Evolutionary conservation across 371 early-diverging fungal species (phyloP).

Genomic region (Mucor saturninus): DNA sequence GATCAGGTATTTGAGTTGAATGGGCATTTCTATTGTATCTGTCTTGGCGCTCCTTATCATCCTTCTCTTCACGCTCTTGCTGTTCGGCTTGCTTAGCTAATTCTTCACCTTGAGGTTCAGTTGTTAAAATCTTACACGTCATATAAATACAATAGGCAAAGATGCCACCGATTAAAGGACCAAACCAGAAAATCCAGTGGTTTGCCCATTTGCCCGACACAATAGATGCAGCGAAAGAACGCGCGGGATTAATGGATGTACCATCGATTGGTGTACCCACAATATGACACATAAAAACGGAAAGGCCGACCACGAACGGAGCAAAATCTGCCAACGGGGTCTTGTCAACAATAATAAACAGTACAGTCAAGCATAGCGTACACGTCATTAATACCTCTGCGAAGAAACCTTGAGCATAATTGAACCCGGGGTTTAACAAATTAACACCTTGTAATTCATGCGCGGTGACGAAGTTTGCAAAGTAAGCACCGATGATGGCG

Average conservation of each 20-base stretch:
- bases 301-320: slow-evolving; percentile 54
- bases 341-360: slow-evolving; percentile 54
- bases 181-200: slow-evolving; percentile 69
- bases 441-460: slow-evolving; percentile 40
- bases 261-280: slow-evolving; percentile 48
- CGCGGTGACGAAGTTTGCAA: slow-evolving; percentile 44
- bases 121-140: slow-evolving; percentile 2
- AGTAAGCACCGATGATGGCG: slow-evolving; percentile 55
- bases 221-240: slow-evolving; percentile 62
- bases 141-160: slow-evolving; percentile 25
- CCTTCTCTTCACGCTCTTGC: not conserved
- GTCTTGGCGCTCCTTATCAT: not conserved
- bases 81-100: slow-evolving; percentile 1
- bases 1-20: not conserved
- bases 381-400: slow-evolving; percentile 57
- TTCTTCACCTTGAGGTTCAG: slow-evolving; percentile 4
- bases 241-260: slow-evolving; percentile 68
- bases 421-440: slow-evolving; percentile 36
- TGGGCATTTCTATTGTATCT: not conserved
- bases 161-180: slow-evolving; percentile 31
- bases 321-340: slow-evolving; percentile 44
- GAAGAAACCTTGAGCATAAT: slow-evolving; percentile 50
- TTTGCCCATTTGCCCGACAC: slow-evolving; percentile 51
- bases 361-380: slow-evolving; percentile 48
- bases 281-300: slow-evolving; percentile 57